phyloP scores from a whole-genome alignment of 2,329 filamentous ascomycete genomes.

The Trichoderma koningiopsis region DNA sequence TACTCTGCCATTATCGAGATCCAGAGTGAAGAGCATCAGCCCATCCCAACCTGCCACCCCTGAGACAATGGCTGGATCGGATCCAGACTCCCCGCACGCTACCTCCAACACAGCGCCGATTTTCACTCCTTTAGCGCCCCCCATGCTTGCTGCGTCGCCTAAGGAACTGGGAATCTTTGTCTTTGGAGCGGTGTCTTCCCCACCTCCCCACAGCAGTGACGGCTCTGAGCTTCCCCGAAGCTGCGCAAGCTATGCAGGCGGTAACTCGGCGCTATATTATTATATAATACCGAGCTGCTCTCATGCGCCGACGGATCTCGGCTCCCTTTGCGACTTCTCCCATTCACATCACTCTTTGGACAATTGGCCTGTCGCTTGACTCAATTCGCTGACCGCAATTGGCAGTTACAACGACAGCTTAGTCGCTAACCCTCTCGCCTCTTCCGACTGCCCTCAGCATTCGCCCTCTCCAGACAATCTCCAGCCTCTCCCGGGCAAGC shows the following conservation, averaged over 20 bases:
- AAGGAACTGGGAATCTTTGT: conserved; percentile 4
- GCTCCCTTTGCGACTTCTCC: neutral
- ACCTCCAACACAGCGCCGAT: conserved; percentile 5
- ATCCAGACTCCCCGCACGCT: conserved; percentile 16
- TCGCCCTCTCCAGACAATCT: conserved; percentile 30
- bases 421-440: conserved; percentile 31
- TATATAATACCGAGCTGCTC: conserved; percentile 7
- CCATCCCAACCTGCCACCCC: conserved; percentile 2
- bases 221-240: conserved; percentile 19
- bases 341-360: neutral
- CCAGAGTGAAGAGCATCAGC: neutral
- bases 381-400: conserved; percentile 28
- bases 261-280: conserved; percentile 4
- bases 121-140: conserved; percentile 5
- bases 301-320: neutral
- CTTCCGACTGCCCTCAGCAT: conserved; percentile 34
- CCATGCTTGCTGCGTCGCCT: conserved; percentile 8
- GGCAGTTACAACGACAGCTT: conserved; percentile 31
- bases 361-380: conserved; percentile 27
- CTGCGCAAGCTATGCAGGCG: neutral
- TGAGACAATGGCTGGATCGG: conserved; percentile 7
- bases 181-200: conserved; percentile 10
- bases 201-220: conserved; percentile 19
- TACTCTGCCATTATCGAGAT: neutral
- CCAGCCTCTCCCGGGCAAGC: conserved; percentile 30